phyloP scores from a whole-genome alignment of 2,329 filamentous ascomycete species.

The Talaromyces rugulosus region DNA sequence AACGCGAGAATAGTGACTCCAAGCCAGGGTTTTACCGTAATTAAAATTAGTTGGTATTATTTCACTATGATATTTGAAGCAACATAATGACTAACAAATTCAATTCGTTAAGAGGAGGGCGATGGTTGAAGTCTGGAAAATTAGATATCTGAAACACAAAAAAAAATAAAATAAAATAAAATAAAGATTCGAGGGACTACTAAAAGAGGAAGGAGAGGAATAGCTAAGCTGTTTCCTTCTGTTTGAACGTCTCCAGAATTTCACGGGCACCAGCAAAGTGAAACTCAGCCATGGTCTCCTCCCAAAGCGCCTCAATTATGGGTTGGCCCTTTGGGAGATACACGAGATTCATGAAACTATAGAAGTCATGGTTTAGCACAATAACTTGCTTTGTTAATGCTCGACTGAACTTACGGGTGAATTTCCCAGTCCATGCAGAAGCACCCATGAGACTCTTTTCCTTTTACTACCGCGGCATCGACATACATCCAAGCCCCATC shows the following conservation, averaged over 20 bases:
- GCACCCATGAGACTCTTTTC: slow-evolving; percentile 6
- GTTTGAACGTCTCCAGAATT: not conserved
- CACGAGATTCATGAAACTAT: slow-evolving; percentile 1
- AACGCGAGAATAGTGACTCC: no score
- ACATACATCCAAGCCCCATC: slow-evolving; percentile 6
- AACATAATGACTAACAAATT: not conserved
- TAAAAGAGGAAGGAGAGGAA: not conserved
- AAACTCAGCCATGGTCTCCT: slow-evolving; percentile 6
- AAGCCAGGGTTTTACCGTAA: no score
- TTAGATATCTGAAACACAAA: not conserved
- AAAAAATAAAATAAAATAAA: not conserved
- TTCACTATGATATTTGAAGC: not conserved
- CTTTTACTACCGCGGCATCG: slow-evolving; percentile 1
- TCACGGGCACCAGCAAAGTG: slow-evolving; percentile 1
- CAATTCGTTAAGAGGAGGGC: not conserved
- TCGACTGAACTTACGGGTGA: not conserved
- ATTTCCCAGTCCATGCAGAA: slow-evolving; percentile 8
- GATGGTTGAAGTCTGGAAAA: not conserved
- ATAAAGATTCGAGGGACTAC: not conserved
- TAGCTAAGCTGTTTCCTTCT: not conserved
- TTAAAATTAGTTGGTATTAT: not conserved
- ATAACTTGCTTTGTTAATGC: not conserved
- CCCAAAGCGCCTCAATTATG: slow-evolving; percentile 5
- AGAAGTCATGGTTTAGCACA: not conserved
- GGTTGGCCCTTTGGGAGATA: slow-evolving; percentile 3